Conservation (phyloP, 2,329 filamentous ascomycete species). For the Pyricularia grisea region DNA sequence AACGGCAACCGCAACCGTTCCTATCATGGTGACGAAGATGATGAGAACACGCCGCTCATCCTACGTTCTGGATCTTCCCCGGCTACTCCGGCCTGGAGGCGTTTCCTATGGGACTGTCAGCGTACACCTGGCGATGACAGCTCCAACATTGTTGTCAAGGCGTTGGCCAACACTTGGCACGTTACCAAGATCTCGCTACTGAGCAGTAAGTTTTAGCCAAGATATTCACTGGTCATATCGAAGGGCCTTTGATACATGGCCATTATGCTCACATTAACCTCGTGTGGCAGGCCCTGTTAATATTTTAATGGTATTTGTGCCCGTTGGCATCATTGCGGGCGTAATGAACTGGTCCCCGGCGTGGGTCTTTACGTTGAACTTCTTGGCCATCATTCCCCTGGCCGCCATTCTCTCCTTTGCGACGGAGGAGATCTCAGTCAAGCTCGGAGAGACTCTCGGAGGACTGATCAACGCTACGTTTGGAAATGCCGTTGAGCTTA, state of each 20-base stretch:
- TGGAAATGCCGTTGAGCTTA: constrained; percentile 72
- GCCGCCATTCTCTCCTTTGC: constrained; percentile 80
- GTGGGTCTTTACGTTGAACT: constrained; percentile 67
- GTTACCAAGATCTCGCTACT: constrained; percentile 46
- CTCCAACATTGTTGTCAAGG: constrained; percentile 33
- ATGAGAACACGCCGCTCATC: constrained; percentile 31
- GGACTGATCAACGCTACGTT: constrained; percentile 70
- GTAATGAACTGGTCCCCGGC: constrained; percentile 52
- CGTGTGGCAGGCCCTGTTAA: constrained; percentile 48
- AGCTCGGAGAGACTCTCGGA: constrained; percentile 64
- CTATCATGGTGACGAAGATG: constrained; percentile 2
- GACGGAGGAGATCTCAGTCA: constrained; percentile 67
- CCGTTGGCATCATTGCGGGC: constrained; percentile 62
- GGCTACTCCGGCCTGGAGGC: constrained; percentile 12
- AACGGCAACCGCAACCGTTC: constrained; percentile 5
- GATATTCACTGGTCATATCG: constrained; percentile 11
- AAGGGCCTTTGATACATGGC: neutral
- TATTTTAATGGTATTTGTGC: constrained; percentile 63
- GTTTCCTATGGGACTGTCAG: constrained; percentile 37
- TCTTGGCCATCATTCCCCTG: constrained; percentile 79
- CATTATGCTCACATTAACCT: neutral
- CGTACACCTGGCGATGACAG: constrained; percentile 44
- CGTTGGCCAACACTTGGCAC: constrained; percentile 41
- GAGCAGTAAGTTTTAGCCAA: constrained; percentile 39
- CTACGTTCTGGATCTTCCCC: constrained; percentile 19